phyloP scores from a whole-genome alignment of 108 stramenopile species.

The Fistulifera pelliculosa region DNA sequence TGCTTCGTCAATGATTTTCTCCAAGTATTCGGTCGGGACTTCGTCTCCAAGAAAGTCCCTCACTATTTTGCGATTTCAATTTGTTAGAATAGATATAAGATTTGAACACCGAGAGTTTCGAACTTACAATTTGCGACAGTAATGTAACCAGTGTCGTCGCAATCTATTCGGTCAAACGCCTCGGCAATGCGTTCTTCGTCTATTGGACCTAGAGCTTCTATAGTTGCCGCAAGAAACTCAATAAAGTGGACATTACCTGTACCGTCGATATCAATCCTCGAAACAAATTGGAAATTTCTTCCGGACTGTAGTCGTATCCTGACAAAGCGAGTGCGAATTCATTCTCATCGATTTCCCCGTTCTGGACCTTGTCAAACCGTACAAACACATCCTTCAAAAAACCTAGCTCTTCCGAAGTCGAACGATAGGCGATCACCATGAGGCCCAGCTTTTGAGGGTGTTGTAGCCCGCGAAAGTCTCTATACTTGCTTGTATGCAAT shows the following conservation, averaged over 20 bases:
- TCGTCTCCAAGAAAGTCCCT: slow-evolving; percentile 55
- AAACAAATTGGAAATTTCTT: slow-evolving; percentile 47
- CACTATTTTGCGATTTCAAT: too few species aligned
- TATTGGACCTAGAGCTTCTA: slow-evolving; percentile 69
- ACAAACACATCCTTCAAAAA: slow-evolving; percentile 49
- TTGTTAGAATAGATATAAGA: slow-evolving; percentile 8
- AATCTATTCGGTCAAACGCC: slow-evolving; percentile 87
- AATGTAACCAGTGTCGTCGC: slow-evolving; percentile 84
- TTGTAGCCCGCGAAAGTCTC: slow-evolving; percentile 36
- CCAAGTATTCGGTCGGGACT: slow-evolving; percentile 40
- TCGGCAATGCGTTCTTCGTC: slow-evolving; percentile 79
- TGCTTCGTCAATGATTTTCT: slow-evolving; percentile 86
- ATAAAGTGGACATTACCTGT: slow-evolving; percentile 73
- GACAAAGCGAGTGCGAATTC: slow-evolving; percentile 66
- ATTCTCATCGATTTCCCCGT: slow-evolving; percentile 44
- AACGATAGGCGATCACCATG: slow-evolving; percentile 61
- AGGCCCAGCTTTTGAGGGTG: slow-evolving; percentile 57
- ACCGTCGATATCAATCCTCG: slow-evolving; percentile 60
- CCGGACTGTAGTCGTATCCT: slow-evolving; percentile 29
- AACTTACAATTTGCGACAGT: slow-evolving; percentile 29
- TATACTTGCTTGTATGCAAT: slow-evolving; percentile 31
- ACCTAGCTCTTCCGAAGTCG: slow-evolving; percentile 56
- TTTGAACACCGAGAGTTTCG: too few species aligned
- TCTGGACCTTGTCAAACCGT: slow-evolving; percentile 33
- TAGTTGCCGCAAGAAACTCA: slow-evolving; percentile 89